These are phyloP conservation scores for Thielaviopsis ethacetica DNA, from an alignment of 2,329 filamentous ascomycete genomes.

Conservation along the genomic window DNA sequence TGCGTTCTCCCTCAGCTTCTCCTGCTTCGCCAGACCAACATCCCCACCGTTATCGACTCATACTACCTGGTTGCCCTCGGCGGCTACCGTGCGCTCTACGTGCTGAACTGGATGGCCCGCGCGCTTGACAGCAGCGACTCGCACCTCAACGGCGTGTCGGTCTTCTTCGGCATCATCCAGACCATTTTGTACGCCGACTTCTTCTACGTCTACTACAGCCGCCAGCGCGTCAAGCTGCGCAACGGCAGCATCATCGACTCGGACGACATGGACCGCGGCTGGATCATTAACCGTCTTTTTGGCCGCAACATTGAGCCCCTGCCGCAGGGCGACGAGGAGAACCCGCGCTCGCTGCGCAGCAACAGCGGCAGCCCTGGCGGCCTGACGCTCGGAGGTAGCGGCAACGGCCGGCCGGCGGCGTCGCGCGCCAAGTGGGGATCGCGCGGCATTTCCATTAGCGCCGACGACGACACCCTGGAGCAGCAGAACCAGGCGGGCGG, in stretches of 20 bases:
- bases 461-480: constrained; percentile 43
- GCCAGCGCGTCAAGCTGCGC: constrained; percentile 85
- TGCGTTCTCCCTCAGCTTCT: constrained; percentile 84
- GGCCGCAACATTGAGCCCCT: constrained; percentile 35
- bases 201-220: constrained; percentile 89
- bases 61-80: constrained; percentile 83
- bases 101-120: constrained; percentile 77
- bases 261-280: constrained; percentile 73
- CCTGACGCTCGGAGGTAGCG: constrained; percentile 1
- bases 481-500: constrained; percentile 29
- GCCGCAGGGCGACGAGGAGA: constrained; percentile 43
- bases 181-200: constrained; percentile 86
- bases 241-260: constrained; percentile 77
- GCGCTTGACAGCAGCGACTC: constrained; percentile 40
- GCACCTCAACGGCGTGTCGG: constrained; percentile 52
- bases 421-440: constrained; percentile 41
- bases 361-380: constrained; percentile 17
- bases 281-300: constrained; percentile 66
- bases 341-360: constrained; percentile 21
- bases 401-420: neutral
- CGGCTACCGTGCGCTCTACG: constrained; percentile 75
- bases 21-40: constrained; percentile 81
- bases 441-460: constrained; percentile 49
- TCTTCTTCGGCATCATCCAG: constrained; percentile 79
- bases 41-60: constrained; percentile 92